Evolutionary conservation across 352 stramenopile genomes (phyloP).

Genomic region (Pythium dissotocum): DNA sequence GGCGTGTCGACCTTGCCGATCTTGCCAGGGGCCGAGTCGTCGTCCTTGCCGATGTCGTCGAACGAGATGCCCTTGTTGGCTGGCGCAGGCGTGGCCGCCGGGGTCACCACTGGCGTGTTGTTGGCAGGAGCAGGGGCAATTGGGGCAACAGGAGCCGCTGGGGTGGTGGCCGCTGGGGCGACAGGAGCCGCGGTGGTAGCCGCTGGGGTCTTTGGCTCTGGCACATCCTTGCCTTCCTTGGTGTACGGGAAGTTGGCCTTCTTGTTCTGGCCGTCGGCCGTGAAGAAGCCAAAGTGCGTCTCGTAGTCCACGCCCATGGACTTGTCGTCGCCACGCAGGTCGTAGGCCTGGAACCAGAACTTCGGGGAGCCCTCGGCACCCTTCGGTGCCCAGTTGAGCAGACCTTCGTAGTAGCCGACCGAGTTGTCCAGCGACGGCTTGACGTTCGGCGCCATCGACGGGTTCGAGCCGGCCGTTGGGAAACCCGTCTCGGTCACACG

Average conservation of each 20-base stretch:
- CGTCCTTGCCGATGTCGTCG: slow-evolving; percentile 14
- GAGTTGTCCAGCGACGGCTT: slow-evolving; percentile 22
- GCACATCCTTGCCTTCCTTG: slow-evolving; percentile 14
- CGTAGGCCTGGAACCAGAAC: slow-evolving; percentile 33
- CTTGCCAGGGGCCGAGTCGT: slow-evolving; percentile 11
- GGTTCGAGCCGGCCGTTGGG: slow-evolving; percentile 17
- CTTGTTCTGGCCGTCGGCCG: slow-evolving; percentile 21
- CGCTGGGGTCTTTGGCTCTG: neutral
- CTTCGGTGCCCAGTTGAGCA: slow-evolving; percentile 23
- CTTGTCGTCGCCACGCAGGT: slow-evolving; percentile 24
- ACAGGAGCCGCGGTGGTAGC: neutral
- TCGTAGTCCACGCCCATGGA: slow-evolving; percentile 23
- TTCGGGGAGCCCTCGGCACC: slow-evolving; percentile 10
- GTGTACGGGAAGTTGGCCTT: slow-evolving; percentile 28
- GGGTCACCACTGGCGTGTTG: slow-evolving; percentile 8
- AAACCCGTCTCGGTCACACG: slow-evolving; percentile 29
- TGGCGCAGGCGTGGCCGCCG: neutral
- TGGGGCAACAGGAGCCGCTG: neutral
- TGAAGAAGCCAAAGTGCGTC: slow-evolving; percentile 36
- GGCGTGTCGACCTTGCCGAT: neutral
- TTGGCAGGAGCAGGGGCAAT: neutral
- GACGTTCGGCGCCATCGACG: slow-evolving; percentile 14
- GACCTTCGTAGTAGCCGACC: slow-evolving; percentile 22
- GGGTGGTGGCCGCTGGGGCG: neutral
- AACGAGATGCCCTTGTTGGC: slow-evolving; percentile 17